These are phyloP conservation scores for Globisporangium iwayamae DNA, from an alignment of 352 stramenopile species.

Conservation along the genomic window DNA sequence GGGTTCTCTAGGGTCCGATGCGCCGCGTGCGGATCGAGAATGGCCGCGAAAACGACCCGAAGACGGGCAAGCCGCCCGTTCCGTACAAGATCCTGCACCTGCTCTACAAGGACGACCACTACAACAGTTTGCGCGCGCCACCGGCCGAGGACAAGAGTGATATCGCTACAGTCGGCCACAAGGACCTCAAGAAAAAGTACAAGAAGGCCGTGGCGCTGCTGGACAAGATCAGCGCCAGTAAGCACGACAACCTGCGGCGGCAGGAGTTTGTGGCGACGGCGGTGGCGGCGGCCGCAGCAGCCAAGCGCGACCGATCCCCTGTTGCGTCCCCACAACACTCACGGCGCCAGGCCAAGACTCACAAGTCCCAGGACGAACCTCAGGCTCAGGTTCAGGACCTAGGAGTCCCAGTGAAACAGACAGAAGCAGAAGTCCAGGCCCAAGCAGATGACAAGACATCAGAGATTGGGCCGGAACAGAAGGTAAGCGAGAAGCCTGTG, in stretches of 20 bases:
- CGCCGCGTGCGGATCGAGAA: slow-evolving; percentile 43
- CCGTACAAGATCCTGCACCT: slow-evolving; percentile 40
- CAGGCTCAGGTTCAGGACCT: not conserved
- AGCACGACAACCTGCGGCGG: not conserved
- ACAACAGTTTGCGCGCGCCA: slow-evolving; percentile 40
- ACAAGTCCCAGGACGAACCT: not conserved
- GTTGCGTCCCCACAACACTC: slow-evolving; percentile 4
- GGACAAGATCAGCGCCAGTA: not conserved
- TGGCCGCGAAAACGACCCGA: slow-evolving; percentile 22
- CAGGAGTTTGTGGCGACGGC: not conserved
- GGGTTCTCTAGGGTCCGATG: slow-evolving; percentile 22
- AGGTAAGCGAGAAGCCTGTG: slow-evolving; percentile 13
- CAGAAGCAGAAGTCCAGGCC: slow-evolving; percentile 1
- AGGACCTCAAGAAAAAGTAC: not conserved
- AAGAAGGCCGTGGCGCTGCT: not conserved
- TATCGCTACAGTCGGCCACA: too few species aligned
- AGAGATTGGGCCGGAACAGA: not conserved
- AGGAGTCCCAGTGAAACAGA: not conserved
- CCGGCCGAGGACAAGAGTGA: not conserved
- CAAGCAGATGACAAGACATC: not conserved
- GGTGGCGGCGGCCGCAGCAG: not conserved
- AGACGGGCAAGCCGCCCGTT: slow-evolving; percentile 3
- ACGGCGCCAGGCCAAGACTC: not conserved
- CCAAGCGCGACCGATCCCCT: slow-evolving; percentile 20
- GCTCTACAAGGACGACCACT: slow-evolving; percentile 49